Evolutionary conservation across 306 rosid species (phyloP).

Genomic region (Glycine latifolia): DNA sequence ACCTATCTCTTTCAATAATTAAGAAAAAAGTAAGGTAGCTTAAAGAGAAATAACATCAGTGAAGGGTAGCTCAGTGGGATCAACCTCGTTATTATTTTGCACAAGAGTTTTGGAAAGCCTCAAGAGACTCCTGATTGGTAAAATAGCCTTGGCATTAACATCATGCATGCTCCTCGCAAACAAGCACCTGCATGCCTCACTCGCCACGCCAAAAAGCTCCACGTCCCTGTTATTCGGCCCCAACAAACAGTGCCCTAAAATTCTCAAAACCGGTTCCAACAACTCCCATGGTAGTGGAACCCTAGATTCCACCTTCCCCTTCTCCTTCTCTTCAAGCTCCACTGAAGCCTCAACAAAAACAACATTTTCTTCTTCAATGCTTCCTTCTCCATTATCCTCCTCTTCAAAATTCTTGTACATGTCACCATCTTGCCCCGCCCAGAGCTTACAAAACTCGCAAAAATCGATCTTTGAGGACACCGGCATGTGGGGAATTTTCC

Average conservation of each 20-base stretch:
- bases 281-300: slow-evolving; percentile 79
- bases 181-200: slow-evolving; percentile 65
- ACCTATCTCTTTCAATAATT: too few relatives aligned
- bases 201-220: slow-evolving; percentile 45
- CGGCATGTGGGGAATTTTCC: slow-evolving; percentile 56
- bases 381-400: not conserved
- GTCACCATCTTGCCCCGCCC: slow-evolving; percentile 66
- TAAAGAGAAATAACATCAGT: slow-evolving; percentile 43
- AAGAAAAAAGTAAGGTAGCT: too few relatives aligned
- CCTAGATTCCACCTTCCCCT: slow-evolving; percentile 50
- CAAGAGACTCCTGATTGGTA: slow-evolving; percentile 70
- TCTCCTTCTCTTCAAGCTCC: not conserved
- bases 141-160: slow-evolving; percentile 65
- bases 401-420: slow-evolving; percentile 34
- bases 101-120: slow-evolving; percentile 44
- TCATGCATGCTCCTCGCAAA: slow-evolving; percentile 75
- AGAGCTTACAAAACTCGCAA: slow-evolving; percentile 66
- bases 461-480: slow-evolving; percentile 61
- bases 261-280: slow-evolving; percentile 67
- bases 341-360: too few relatives aligned
- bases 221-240: slow-evolving; percentile 14
- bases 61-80: slow-evolving; percentile 42
- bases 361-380: too few relatives aligned
- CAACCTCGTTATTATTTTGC: slow-evolving; percentile 10
- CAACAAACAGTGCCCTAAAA: slow-evolving; percentile 72